Base-by-base conservation (phyloP, 305 asterid genomes). In the Caryopteris hybrid region DNA sequence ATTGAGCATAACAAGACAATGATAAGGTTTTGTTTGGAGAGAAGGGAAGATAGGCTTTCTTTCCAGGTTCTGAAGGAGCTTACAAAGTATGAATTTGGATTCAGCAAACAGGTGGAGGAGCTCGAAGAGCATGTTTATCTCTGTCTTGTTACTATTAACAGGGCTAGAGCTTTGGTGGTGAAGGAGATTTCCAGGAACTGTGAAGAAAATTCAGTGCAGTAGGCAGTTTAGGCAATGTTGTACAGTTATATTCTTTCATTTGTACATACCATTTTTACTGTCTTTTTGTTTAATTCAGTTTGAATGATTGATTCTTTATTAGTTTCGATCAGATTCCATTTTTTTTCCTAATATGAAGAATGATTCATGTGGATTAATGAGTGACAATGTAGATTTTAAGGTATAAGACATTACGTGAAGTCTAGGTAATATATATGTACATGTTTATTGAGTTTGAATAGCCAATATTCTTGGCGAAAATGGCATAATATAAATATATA, bases 81-180 rank as follows among this genome's bases (percentile, higher is more conserved):
- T 2, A 87, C 65, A 33, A 88, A 79, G 71, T 75, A 73, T 69
- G 84, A 76, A 56, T 75, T 75, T 42, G 96, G 87, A 64, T 78
- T 89, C 34, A 76, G 69, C 22, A 84, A 83, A 70, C 85, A 83
- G 50, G 87, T 86, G 22, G 91, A 86, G 34, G 98, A 89, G 86
- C 87, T 92, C 41, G 88, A 89, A 70, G 95, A 92, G 17, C 96
- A 89, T 31, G 87, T 87, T 2, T 89, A 83, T 59, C 71, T 89
- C 46, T 89, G 95, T 47, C 91, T 92, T 54, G 80, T 87, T 11
- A 89, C 98, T 0, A 89, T 92, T 42, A 86, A 92, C 79, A 78
- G 88, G 23, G 88, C 92, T 48, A 76, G 96, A 72, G 73, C 87
- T 75, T 56, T 87, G 88, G 80, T 92, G 66, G 75, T 86, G 6